Conservation (phyloP, 441 rosid genomes). For the Populus trichocarpa region DNA sequence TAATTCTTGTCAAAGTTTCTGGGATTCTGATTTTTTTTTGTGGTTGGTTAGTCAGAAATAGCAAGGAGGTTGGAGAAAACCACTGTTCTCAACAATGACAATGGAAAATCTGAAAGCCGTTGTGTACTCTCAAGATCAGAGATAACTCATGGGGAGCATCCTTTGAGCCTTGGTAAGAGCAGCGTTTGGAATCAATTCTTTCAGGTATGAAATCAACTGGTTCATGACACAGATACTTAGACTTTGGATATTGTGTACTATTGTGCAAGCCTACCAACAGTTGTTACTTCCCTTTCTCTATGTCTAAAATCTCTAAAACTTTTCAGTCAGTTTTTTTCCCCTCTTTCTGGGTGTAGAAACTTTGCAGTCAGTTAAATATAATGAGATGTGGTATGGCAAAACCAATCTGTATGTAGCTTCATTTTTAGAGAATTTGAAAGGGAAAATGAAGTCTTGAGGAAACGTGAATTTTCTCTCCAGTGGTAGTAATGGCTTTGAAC, state of each 20-base stretch:
- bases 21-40: constrained; percentile 60
- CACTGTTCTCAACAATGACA: constrained; percentile 43
- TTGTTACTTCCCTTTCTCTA: background rate
- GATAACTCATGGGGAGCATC: constrained; percentile 87
- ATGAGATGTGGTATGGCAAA: background rate
- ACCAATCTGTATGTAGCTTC: background rate
- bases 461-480: background rate
- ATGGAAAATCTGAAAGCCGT: constrained; percentile 41
- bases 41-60: constrained; percentile 98
- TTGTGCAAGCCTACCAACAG: background rate
- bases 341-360: background rate
- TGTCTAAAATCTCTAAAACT: background rate
- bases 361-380: background rate
- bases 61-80: constrained; percentile 87
- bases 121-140: constrained; percentile 77
- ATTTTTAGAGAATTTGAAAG: background rate
- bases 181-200: constrained; percentile 95
- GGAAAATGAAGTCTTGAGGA: background rate
- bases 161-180: constrained; percentile 81
- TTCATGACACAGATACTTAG: background rate
- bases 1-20: constrained; percentile 21
- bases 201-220: constrained; percentile 53
- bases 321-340: background rate
- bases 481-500: background rate
- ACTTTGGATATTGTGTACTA: background rate